A percentile compares a stretch with the other conserved stretches of the same genome.
These are phyloP conservation scores for Cucumis hystrix DNA, from an alignment of 306 rosid species.

Conservation along the genomic window DNA sequence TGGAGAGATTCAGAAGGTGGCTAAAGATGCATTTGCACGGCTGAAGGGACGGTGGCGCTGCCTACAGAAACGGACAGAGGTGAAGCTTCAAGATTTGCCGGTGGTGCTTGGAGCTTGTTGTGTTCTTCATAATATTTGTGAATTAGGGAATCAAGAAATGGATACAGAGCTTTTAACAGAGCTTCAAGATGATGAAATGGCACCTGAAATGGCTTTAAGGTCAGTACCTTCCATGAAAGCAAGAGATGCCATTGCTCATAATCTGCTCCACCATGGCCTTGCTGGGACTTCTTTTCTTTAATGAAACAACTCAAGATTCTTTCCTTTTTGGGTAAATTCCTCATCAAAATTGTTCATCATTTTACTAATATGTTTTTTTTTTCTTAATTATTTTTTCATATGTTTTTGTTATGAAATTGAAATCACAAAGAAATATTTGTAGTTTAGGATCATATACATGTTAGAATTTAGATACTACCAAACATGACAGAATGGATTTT, in stretches of 20 bases:
- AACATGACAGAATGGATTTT: not conserved
- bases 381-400: not conserved
- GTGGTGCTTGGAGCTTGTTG: conserved; percentile 93
- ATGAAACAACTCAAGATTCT: not conserved
- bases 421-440: not conserved
- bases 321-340: not conserved
- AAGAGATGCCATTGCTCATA: conserved; percentile 87
- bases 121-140: conserved; percentile 87
- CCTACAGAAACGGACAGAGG: conserved; percentile 77
- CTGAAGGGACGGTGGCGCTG: conserved; percentile 89
- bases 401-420: not conserved
- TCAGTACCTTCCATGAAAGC: conserved; percentile 52
- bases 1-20: conserved; percentile 54
- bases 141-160: conserved; percentile 50
- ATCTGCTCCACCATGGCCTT: conserved; percentile 87
- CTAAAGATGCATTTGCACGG: conserved; percentile 63
- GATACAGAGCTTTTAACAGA: conserved; percentile 40
- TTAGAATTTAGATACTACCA: not conserved
- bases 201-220: conserved; percentile 51
- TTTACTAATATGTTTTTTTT: not conserved
- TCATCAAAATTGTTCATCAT: not conserved
- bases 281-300: conserved; percentile 79
- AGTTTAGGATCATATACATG: not conserved
- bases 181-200: conserved; percentile 64
- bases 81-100: conserved; percentile 80